Base-by-base conservation (phyloP, 164 flowering plant species). In the Nymphaea thermarum region DNA sequence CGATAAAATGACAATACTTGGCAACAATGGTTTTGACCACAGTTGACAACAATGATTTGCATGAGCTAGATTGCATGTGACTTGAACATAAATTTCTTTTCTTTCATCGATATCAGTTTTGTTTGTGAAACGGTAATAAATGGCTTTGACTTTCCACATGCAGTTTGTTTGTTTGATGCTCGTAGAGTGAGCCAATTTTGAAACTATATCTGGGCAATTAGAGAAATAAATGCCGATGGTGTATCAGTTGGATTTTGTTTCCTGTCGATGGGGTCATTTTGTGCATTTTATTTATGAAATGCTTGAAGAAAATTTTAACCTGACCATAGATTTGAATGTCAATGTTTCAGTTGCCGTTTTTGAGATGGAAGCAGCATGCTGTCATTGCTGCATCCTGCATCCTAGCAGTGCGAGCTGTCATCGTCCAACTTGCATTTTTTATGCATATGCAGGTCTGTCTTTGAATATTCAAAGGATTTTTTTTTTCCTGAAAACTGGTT, bases 281-380 rank as follows among this genome's bases (percentile, higher is more conserved):
- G 6, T 47, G 7, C 12, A 7, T 47, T 47, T 47, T 7, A 6
- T 47, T 47, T 14, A 47, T 47, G 55, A 47, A 47, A 47, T 47
- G 55, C 55, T 47, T 47, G 55, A 47, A 14, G 55, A 47, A 47
- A 14, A 6, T 47, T 47, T 0, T 47, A 47, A 6, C 7, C 12
- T 47, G 12, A 47, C 55, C 55, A 47, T 6, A 47, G 7, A 2
- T 47, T 47, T 47, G 55, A 47, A 47, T 47, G 55, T 47, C 11
- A 25, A 47, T 61, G 64, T 62, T 71, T 68, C 84, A 93, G 98
- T 47, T 91, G 73, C 98, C 98, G 16, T 60, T 89, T 65, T 73
- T 93, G 71, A 83, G 98, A 80, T 93, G 98, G 98, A 93, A 93
- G 79, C 81, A 93, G 76, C 85, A 79, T 82, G 94, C 96, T 53